Evolutionary conservation across 495 filamentous ascomycete species (phyloP), one percentile per base, ranked within the genome.

Genomic region (Penicillium coprophilum): DNA sequence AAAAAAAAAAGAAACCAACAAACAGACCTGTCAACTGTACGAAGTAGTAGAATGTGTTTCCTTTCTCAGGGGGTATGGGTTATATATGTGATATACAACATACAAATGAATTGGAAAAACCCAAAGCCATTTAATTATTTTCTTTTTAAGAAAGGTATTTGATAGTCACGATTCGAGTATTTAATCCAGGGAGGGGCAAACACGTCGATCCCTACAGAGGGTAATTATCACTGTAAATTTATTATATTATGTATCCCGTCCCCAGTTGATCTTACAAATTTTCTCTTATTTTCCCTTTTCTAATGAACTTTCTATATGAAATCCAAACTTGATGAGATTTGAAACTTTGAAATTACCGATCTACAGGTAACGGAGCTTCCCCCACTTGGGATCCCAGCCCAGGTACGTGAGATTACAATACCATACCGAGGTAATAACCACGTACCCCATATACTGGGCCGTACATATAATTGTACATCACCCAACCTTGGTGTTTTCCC

Each of bases 1-100:
- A 10, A 8, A 54, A 40, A 19, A 47, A 41, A 46, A 10, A 8
- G 58, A 40, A 51, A 51, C 13, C 7, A 38, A 58, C 55, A 57
- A 65, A 44, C 58, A 53, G 64, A 67, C 64, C 64, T 65, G 58
- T 67, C 64, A 64, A 46, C 43, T 66, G 15, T 15, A 48, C n/a
- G n/a, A n/a, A 20, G 20, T 41, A 41, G n/a, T 38, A 11, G 20
- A 38, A 19, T 7, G 43, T 27, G 21, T 6, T 27, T 8, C 23
- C 17, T 19, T 28, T 40, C 6, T 55, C 46, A 46, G 30, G 24
- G 28, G 27, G 20, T 7, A 34, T 20, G 24, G 8, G 28, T 46
- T 24, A 20, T 58, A 46, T 38, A 46, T 21, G 49, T 47, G 27
- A 58, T 50, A 41, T 27, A 27, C n/a, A n/a, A n/a, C n/a, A n/a